Conservation (phyloP, 2,329 filamentous ascomycete genomes). For the Knoxdaviesia capensis region DNA sequence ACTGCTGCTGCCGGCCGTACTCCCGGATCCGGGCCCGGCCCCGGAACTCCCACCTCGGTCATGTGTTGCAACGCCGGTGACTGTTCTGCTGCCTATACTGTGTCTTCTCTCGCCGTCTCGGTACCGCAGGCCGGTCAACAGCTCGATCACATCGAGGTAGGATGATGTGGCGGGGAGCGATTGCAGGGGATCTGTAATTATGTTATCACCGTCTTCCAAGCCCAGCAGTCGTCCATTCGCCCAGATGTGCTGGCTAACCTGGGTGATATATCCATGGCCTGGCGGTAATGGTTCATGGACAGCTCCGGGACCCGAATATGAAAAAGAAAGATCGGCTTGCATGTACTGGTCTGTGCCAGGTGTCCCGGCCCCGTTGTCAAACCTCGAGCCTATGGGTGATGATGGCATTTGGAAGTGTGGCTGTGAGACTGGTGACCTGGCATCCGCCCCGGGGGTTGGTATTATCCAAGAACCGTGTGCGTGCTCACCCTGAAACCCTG, state of each 20-base stretch:
- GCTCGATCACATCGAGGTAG: slow-evolving; percentile 59
- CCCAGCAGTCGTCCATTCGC: background rate
- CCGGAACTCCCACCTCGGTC: background rate
- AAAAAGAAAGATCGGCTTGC: too few relatives aligned
- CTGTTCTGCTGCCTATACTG: background rate
- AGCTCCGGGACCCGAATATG: too few relatives aligned
- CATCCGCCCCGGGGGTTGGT: background rate
- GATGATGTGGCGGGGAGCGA: background rate
- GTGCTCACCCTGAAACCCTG: too few relatives aligned
- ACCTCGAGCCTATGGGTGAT: too few relatives aligned
- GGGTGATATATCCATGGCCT: too few relatives aligned
- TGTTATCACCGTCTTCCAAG: background rate
- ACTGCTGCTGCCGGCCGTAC: background rate
- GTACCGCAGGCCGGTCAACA: slow-evolving; percentile 77
- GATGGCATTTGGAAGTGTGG: background rate
- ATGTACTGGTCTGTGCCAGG: too few relatives aligned
- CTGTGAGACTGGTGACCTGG: background rate
- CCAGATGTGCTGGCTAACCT: background rate
- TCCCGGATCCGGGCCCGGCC: background rate
- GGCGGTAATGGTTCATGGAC: too few relatives aligned
- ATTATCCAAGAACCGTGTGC: too few relatives aligned
- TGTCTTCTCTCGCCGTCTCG: slow-evolving; percentile 66
- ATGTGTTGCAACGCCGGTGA: background rate
- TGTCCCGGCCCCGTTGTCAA: too few relatives aligned
- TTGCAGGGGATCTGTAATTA: background rate